Evolutionary conservation across 2,329 filamentous ascomycete species (phyloP).

Genomic region (Tolypocladium capitatum): DNA sequence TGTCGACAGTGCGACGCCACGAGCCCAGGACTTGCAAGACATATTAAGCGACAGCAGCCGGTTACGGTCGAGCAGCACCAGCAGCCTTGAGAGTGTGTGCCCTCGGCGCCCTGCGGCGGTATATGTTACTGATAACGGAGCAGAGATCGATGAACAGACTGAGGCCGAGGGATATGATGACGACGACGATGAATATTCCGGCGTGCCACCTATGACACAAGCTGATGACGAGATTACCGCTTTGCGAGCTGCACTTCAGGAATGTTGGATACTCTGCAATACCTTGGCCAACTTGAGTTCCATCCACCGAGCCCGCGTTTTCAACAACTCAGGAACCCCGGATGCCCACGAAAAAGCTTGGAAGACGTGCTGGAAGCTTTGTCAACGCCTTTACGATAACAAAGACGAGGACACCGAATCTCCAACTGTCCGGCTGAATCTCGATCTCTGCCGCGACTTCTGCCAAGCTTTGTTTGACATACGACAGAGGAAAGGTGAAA

Average conservation of each 20-base stretch:
- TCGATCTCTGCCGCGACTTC: conserved; percentile 84
- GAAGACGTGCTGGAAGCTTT: conserved; percentile 89
- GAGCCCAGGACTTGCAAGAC: conserved; percentile 71
- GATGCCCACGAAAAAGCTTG: conserved; percentile 78
- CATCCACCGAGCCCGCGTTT: conserved; percentile 66
- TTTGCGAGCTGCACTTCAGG: conserved; percentile 63
- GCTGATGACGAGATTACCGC: conserved; percentile 51
- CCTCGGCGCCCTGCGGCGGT: not conserved
- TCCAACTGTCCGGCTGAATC: conserved; percentile 57
- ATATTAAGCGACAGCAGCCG: conserved; percentile 43
- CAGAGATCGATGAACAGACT: conserved; percentile 43
- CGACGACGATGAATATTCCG: conserved; percentile 32
- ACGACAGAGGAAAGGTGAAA: conserved; percentile 61
- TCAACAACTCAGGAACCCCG: conserved; percentile 59
- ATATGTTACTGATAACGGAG: not conserved
- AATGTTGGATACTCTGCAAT: conserved; percentile 92
- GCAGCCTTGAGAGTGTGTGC: conserved; percentile 61
- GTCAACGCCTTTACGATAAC: conserved; percentile 76
- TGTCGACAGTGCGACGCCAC: conserved; percentile 60
- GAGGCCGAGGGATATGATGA: conserved; percentile 41
- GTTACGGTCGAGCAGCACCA: conserved; percentile 53
- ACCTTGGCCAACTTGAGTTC: conserved; percentile 76
- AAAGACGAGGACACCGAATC: conserved; percentile 54
- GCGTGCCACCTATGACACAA: conserved; percentile 24
- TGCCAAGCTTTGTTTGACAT: conserved; percentile 86